These are phyloP conservation scores for Penicillium sp. DNA, from an alignment of 2,329 filamentous ascomycete species.

Conservation along the genomic window DNA sequence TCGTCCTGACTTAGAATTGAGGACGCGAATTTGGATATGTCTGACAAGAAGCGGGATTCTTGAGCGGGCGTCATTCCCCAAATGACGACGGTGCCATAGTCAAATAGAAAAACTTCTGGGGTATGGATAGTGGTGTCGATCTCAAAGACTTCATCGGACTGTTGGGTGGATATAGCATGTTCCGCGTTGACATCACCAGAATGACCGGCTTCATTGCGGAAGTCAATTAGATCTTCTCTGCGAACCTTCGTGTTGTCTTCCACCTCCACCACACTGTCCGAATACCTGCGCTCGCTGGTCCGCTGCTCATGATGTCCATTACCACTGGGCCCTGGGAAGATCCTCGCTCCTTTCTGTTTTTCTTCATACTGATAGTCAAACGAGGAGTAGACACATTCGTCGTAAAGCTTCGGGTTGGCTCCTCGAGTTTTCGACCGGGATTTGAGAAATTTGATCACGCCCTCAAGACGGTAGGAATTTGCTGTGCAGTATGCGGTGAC, in stretches of 20 bases:
- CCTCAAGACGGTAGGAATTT: slow-evolving; percentile 85
- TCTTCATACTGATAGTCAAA: slow-evolving; percentile 70
- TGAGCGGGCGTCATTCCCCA: slow-evolving; percentile 96
- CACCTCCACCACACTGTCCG: slow-evolving; percentile 63
- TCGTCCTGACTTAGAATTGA: slow-evolving; percentile 87
- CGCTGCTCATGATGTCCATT: slow-evolving; percentile 34
- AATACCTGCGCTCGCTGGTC: slow-evolving; percentile 66
- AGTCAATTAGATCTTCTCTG: slow-evolving; percentile 62
- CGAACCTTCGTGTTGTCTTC: slow-evolving; percentile 56
- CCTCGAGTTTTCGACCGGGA: slow-evolving; percentile 73
- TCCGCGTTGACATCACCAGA: slow-evolving; percentile 24
- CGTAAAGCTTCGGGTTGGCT: slow-evolving; percentile 84
- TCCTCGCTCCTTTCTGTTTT: slow-evolving; percentile 32
- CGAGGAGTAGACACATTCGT: slow-evolving; percentile 96
- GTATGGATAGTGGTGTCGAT: slow-evolving; percentile 87
- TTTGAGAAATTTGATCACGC: slow-evolving; percentile 86
- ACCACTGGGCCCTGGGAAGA: slow-evolving; percentile 24
- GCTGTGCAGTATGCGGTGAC: slow-evolving; percentile 97
- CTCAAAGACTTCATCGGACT: slow-evolving; percentile 54
- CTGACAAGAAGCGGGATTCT: slow-evolving; percentile 86
- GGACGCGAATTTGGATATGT: slow-evolving; percentile 88
- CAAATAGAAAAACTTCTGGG: slow-evolving; percentile 92
- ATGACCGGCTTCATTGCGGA: slow-evolving; percentile 48
- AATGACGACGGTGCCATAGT: slow-evolving; percentile 95
- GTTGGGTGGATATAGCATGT: slow-evolving; percentile 23